Evolutionary conservation across 2,329 filamentous ascomycete species (phyloP).

Genomic region (Fusarium sp.): DNA sequence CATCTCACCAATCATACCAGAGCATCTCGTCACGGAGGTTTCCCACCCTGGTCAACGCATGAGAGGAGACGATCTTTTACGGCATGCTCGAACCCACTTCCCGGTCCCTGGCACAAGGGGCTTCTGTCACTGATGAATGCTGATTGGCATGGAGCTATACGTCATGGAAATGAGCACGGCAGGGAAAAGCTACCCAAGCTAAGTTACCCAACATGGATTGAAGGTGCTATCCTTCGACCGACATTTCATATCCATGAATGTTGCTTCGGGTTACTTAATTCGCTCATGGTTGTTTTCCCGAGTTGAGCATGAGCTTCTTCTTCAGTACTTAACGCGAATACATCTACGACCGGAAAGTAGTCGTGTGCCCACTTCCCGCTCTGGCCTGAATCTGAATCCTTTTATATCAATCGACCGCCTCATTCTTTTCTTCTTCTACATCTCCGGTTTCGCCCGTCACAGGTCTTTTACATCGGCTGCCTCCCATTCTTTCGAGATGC

Average conservation of each 20-base stretch:
- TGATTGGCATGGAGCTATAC: constrained; percentile 22
- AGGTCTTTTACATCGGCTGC: not conserved
- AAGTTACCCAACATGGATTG: not conserved
- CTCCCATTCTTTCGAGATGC: not conserved
- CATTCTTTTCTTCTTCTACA: not conserved
- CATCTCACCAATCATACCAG: constrained; percentile 11
- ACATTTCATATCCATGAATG: constrained; percentile 2
- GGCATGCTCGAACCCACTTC: constrained; percentile 8
- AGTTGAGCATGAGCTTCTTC: not conserved
- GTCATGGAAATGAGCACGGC: constrained; percentile 10
- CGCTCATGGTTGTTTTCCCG: not conserved
- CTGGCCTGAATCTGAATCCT: not conserved
- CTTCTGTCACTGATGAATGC: constrained; percentile 21
- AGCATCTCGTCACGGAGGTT: not conserved
- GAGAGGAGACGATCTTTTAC: constrained; percentile 3
- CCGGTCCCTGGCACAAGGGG: constrained; percentile 12
- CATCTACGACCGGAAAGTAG: not conserved
- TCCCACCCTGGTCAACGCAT: constrained; percentile 10
- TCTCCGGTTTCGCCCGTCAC: not conserved
- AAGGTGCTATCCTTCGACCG: constrained; percentile 1
- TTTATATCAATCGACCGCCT: not conserved
- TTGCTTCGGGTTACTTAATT: not conserved
- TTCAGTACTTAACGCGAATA: not conserved
- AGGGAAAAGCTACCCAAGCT: not conserved
- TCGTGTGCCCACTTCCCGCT: constrained; percentile 25